These are phyloP conservation scores for Coemansia sp. DNA, from an alignment of 371 early-diverging fungal genomes.

Conservation along the genomic window DNA sequence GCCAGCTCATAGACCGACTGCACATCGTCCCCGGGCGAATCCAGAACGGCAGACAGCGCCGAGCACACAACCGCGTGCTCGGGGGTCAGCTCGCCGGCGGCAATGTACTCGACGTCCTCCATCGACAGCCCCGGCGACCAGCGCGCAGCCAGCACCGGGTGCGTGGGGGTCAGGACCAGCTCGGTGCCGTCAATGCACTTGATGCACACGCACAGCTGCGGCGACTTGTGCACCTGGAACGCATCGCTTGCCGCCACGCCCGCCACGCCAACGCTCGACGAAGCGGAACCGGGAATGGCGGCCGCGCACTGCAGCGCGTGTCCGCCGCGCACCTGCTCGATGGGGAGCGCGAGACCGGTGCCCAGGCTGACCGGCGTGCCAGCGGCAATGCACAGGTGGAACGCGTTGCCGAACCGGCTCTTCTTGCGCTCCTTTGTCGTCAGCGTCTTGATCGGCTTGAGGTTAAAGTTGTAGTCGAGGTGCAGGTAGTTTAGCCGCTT, in stretches of 20 bases:
- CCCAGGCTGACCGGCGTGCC: constrained; percentile 47
- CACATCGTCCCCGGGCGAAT: constrained; percentile 11
- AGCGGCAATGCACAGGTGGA: constrained; percentile 67
- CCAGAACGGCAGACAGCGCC: constrained; percentile 24
- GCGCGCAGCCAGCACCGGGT: constrained; percentile 41
- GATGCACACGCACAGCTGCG: constrained; percentile 38
- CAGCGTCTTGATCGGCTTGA: constrained; percentile 96
- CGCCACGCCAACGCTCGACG: background rate
- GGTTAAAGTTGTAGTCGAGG: constrained; percentile 98
- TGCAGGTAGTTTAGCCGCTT: constrained; percentile 97
- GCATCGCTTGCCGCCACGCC: constrained; percentile 34
- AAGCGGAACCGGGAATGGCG: background rate
- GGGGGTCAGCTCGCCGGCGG: constrained; percentile 29
- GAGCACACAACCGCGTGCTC: constrained; percentile 44
- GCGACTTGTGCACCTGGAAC: constrained; percentile 43
- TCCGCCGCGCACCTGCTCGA: constrained; percentile 25
- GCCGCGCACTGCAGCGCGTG: constrained; percentile 29
- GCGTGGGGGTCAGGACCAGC: constrained; percentile 41
- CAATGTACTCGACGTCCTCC: constrained; percentile 27
- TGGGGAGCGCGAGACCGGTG: constrained; percentile 33
- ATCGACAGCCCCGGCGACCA: constrained; percentile 10
- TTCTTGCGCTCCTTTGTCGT: constrained; percentile 99
- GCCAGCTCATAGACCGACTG: constrained; percentile 6
- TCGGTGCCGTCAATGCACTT: constrained; percentile 29
- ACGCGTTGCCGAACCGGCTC: constrained; percentile 98